These are phyloP conservation scores for Citrus australasica DNA, from an alignment of 345 rosid genomes.

Conservation along the genomic window DNA sequence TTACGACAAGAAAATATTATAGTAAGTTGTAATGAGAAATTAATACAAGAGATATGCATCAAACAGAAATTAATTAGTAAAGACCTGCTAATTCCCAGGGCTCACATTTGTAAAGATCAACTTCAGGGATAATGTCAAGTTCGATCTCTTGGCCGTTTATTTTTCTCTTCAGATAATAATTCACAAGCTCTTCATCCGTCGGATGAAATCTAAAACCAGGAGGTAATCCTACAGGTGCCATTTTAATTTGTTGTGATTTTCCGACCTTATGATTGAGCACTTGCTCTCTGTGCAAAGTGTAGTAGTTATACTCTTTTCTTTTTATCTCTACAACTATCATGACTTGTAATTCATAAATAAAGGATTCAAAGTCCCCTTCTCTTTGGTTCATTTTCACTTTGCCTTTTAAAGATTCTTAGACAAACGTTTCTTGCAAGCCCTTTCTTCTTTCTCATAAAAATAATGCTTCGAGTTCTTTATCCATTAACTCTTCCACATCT, in stretches of 20 bases:
- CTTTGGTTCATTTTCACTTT: constrained; percentile 26
- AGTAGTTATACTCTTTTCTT: neutral
- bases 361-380: constrained; percentile 12
- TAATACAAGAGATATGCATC: no score
- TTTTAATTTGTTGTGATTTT: neutral
- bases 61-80: neutral
- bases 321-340: neutral
- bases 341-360: constrained; percentile 15
- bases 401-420: constrained; percentile 38
- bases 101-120: constrained; percentile 97
- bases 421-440: constrained; percentile 47
- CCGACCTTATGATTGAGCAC: neutral
- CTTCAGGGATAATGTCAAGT: constrained; percentile 92
- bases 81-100: constrained; percentile 93
- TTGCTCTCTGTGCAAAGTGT: neutral
- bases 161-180: constrained; percentile 86
- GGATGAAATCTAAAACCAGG: constrained; percentile 97
- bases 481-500: neutral
- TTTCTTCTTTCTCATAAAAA: constrained; percentile 7
- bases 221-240: constrained; percentile 82
- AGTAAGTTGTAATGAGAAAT: neutral
- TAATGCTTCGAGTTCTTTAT: neutral
- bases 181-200: constrained; percentile 92
- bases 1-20: no score
- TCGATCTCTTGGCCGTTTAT: constrained; percentile 82